phyloP scores from a whole-genome alignment of 495 filamentous ascomycete genomes.

The Trichoderma parareesei region DNA sequence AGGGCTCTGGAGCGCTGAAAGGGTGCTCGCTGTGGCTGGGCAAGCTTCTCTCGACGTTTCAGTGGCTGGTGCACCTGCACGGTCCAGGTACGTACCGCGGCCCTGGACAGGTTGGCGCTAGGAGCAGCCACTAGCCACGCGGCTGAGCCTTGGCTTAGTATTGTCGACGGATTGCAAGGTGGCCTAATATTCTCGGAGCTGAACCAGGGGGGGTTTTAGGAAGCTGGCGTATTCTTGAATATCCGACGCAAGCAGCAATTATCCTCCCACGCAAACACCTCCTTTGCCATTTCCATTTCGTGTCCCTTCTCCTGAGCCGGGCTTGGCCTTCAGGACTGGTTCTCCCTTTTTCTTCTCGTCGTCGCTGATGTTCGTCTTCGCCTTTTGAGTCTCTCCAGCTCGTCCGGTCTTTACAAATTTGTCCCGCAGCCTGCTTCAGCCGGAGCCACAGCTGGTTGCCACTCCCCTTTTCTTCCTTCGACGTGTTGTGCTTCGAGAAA shows the following conservation, averaged over 20 bases:
- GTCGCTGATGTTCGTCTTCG: neutral
- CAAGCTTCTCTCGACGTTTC: neutral
- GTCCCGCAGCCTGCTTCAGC: neutral
- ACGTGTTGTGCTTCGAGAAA: neutral
- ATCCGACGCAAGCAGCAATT: conserved; percentile 1
- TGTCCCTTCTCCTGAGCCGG: conserved; percentile 4
- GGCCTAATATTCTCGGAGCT: conserved; percentile 6
- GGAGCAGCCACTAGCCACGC: neutral
- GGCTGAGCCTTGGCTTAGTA: neutral
- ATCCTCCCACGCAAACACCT: conserved; percentile 3
- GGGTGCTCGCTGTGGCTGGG: neutral
- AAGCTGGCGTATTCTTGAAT: conserved; percentile 8
- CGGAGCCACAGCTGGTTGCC: neutral
- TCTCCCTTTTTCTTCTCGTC: neutral
- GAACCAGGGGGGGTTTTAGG: neutral
- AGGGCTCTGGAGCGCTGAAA: too few species aligned
- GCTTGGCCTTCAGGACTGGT: conserved; percentile 1
- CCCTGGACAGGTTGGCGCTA: neutral
- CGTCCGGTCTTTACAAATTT: conserved; percentile 8
- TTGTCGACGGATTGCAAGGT: conserved; percentile 2
- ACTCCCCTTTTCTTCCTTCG: neutral
- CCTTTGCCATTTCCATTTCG: conserved; percentile 6
- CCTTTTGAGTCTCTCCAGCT: neutral
- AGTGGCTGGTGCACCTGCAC: neutral
- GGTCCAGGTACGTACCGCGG: neutral